phyloP scores from a whole-genome alignment of 176 grass and related monocot genomes.

The Zea luxurians region DNA sequence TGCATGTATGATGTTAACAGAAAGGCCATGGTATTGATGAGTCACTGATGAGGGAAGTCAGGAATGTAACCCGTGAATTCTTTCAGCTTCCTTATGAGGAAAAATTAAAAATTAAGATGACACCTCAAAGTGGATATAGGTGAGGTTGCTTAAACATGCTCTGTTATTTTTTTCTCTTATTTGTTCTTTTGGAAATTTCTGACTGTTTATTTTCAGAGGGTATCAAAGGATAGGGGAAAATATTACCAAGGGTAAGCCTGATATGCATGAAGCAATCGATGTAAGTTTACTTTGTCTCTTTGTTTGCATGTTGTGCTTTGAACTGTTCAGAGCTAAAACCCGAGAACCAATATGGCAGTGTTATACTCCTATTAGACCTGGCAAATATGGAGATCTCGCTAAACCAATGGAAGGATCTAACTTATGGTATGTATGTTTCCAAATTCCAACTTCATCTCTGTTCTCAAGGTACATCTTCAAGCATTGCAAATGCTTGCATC shows the following conservation, averaged over 20 bases:
- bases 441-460: slow-evolving; percentile 27
- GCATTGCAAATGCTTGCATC: background rate
- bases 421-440: slow-evolving; percentile 59
- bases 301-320: slow-evolving; percentile 3
- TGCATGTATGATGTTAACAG: slow-evolving; percentile 38
- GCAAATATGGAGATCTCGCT: slow-evolving; percentile 64
- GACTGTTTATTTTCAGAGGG: slow-evolving; percentile 47
- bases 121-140: slow-evolving; percentile 78
- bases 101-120: slow-evolving; percentile 92
- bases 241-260: slow-evolving; percentile 86
- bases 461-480: background rate
- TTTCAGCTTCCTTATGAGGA: slow-evolving; percentile 80
- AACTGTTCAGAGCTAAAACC: slow-evolving; percentile 17
- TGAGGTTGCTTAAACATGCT: slow-evolving; percentile 1
- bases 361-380: slow-evolving; percentile 66
- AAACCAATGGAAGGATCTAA: slow-evolving; percentile 87
- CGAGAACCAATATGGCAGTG: slow-evolving; percentile 47
- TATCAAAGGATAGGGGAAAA: slow-evolving; percentile 84
- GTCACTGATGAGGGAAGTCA: slow-evolving; percentile 68
- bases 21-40: slow-evolving; percentile 80
- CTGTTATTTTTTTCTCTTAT: background rate
- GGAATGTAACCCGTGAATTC: slow-evolving; percentile 62
- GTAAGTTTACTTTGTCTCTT: slow-evolving; percentile 51
- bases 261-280: slow-evolving; percentile 99
- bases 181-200: background rate